These are phyloP conservation scores for Amylostereum areolatum DNA, from an alignment of 1,284 basidiomycete genomes.

Conservation along the genomic window DNA sequence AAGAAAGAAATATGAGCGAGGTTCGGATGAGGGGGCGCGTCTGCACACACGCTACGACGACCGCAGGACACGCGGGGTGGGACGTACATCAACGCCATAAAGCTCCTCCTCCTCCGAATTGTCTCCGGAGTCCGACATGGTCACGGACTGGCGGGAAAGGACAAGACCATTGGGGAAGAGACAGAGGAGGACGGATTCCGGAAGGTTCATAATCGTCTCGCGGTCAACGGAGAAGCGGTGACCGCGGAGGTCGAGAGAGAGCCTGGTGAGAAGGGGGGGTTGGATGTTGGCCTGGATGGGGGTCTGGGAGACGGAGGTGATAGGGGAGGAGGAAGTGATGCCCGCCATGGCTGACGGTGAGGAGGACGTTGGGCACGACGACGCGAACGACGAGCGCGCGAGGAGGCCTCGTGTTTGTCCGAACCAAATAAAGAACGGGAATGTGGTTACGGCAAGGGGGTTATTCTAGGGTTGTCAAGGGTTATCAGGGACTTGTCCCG, in stretches of 20 bases:
- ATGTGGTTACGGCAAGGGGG: too few species aligned
- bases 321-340: constrained; percentile 62
- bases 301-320: constrained; percentile 79
- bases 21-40: not conserved
- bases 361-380: too few species aligned
- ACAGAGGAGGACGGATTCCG: constrained; percentile 94
- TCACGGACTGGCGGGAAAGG: constrained; percentile 79
- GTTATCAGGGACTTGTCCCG: too few species aligned
- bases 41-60: constrained; percentile 10
- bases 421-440: too few species aligned
- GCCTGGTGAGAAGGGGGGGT: constrained; percentile 78
- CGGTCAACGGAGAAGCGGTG: constrained; percentile 92
- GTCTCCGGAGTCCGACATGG: constrained; percentile 65
- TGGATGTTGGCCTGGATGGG: constrained; percentile 69
- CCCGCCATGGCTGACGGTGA: constrained; percentile 35
- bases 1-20: constrained; percentile 8
- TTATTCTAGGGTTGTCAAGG: too few species aligned
- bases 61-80: not conserved
- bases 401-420: too few species aligned
- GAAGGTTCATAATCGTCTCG: constrained; percentile 97
- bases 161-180: constrained; percentile 97
- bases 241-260: constrained; percentile 91
- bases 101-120: constrained; percentile 91
- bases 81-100: constrained; percentile 90
- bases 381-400: too few species aligned